A percentile compares a stretch with the other conserved stretches of the same genome.
These are phyloP conservation scores for Boehmeria nivea DNA, from an alignment of 306 rosid genomes.

Conservation along the genomic window DNA sequence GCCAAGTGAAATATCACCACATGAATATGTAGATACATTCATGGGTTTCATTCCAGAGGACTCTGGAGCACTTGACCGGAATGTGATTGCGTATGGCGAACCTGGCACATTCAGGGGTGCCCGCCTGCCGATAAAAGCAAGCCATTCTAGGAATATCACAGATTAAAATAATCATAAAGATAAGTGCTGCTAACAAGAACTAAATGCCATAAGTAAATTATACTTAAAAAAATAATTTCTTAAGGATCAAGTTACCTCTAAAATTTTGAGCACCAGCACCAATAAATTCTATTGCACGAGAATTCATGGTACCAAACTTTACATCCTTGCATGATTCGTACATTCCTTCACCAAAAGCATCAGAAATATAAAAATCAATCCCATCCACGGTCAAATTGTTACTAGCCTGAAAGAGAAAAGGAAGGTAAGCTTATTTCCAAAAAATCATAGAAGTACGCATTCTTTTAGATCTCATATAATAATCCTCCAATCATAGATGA, in stretches of 20 bases:
- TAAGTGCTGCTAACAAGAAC: slow-evolving; percentile 13
- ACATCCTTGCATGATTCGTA: slow-evolving; percentile 96
- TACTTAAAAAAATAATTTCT: slow-evolving; percentile 15
- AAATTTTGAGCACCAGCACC: slow-evolving; percentile 88
- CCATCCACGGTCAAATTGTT: slow-evolving; percentile 72
- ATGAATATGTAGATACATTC: slow-evolving; percentile 89
- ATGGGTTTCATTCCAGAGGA: slow-evolving; percentile 81
- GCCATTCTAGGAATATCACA: slow-evolving; percentile 70
- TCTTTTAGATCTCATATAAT: slow-evolving; percentile 6
- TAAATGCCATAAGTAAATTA: not conserved
- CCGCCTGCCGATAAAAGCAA: slow-evolving; percentile 73
- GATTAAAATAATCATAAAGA: slow-evolving; percentile 14
- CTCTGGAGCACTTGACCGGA: slow-evolving; percentile 41
- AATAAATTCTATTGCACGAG: slow-evolving; percentile 72
- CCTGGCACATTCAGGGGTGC: slow-evolving; percentile 53
- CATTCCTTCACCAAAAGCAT: slow-evolving; percentile 88
- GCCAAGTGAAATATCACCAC: slow-evolving; percentile 83
- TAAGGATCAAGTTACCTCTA: slow-evolving; percentile 48
- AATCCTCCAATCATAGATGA: not conserved
- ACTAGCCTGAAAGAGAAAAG: slow-evolving; percentile 50
- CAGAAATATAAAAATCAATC: slow-evolving; percentile 69
- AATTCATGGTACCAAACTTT: slow-evolving; percentile 83
- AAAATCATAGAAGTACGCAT: slow-evolving; percentile 3
- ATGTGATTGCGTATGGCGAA: slow-evolving; percentile 79
- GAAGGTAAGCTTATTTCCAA: slow-evolving; percentile 2